Base-by-base conservation (phyloP, 2,329 filamentous ascomycete genomes). In the Leptographium radiaticola region DNA sequence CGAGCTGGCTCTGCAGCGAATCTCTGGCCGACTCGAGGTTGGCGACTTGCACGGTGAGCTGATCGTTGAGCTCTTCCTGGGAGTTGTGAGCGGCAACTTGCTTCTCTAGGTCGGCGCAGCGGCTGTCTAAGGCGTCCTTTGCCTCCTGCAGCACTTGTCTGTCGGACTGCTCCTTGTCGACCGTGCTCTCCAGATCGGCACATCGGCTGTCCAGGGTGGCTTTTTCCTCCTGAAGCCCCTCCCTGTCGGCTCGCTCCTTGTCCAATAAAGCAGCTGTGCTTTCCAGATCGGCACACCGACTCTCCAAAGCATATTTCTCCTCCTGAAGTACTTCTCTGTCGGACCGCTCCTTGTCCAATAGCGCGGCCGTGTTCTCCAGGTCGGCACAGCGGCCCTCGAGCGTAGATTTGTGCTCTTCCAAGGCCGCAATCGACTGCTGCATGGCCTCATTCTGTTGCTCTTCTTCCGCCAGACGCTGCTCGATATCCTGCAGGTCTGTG, bases 31-130 rank as follows among this genome's bases (percentile, higher is more conserved):
- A 46, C 34, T 57, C 55, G 3, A 58, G 52, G 18, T 58, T 51
- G 7, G 53, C 51, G 12, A 61, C 55, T 30, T 60, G 55, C 12
- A 39, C 45, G 2, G 55, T 44, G 47, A 59, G 54, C 18, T 59
- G 49, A 15, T 39, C 20, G n/a, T 60, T 53, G 31, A 56, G 46
- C 45, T 60, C 55, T 20, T 52, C 53, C 12, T 53, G 49, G 11
- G 56, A 54, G 2, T 53, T 45, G 4, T 55, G 54, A 6, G 53
- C 52, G 0, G n/a, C 33, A 2, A 59, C 52, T 49, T 60, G 53
- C 12, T 40, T 36, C 13, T 61, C 58, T 6, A 59, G 49, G 36
- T 38, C 39, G 3, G 13, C 6, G 34, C 54, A 56, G 10, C 48
- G 51, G 13, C 6, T 39, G 39, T 56, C 51, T 13, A 56, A 40